Evolutionary conservation across 805 yeast species (phyloP), one percentile per base, ranked within the genome.

Genomic region (Zygotorulaspora sp.): DNA sequence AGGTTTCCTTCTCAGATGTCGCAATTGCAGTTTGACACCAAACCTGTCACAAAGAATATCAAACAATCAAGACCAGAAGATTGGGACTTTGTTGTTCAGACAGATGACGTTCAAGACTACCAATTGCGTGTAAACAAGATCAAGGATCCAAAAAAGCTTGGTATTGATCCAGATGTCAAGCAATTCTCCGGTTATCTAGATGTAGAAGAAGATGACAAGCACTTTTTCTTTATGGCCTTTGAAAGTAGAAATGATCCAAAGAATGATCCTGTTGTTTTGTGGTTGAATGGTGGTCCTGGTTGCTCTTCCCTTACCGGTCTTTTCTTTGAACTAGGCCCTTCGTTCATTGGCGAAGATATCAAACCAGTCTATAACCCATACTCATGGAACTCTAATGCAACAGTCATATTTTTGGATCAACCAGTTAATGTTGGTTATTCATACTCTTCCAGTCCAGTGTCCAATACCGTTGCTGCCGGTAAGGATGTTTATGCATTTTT

Each of bases 271-370:
- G 70, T 86, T 27, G 74, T 88, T 35, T 70, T 90, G 49, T 88
- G 96, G 95, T 72, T 87, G 57, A 87, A 87, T 58, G 96, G 96
- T 51, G 96, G 96, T 12, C 96, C 96, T 30, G 96, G 96, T 3
- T 87, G 96, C 65, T 83, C 94, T 11, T 84, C 95, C 8, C 65
- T 85, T 65, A 84, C 94, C 10, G 95, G 95, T 0, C 71, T 84
- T 49, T 82, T 86, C 58, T 84, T 85, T 58, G 96, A 87, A 60
- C 71, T 86, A 52, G 95, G 96, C 19, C 90, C 95, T 11, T 71
- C 94, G 2, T 70, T 79, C 15, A 78, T 86, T 45, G 74, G 70
- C 41, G 61, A 74, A 28, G 75, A 81, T 18, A 58, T 79, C 43
- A 73, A 74, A 52, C 89, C 89, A 15, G 70, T 72, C 28, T 65